Evolutionary conservation across 345 rosid genomes (phyloP), one percentile per base, ranked within the genome.

Genomic region (Clarkia xantiana): DNA sequence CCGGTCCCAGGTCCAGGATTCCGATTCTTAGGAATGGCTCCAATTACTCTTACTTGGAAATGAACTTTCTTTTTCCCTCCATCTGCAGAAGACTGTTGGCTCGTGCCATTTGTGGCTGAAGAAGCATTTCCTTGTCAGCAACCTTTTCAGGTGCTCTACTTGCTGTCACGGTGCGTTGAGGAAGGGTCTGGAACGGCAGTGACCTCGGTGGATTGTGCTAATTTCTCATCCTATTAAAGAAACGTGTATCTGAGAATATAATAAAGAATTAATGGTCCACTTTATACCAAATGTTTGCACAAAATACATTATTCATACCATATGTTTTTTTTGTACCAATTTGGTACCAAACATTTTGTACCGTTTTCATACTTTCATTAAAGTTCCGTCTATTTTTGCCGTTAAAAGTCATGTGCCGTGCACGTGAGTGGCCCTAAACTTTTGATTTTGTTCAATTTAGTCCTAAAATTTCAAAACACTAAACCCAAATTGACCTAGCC

Each of bases 1-100:
- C 94, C 86, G 0, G 91, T 81, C 88, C 81, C 97, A 20, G 81
- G 63, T 51, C 64, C 60, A 40, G 56, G 23, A 19, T 72, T 40
- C 53, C 83, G 68, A 19, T 81, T 79, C 69, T 74, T 81, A 48
- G 64, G 68, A 42, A 75, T 50, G 46, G 65, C 69, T 39, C 85
- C 85, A 14, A 74, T 47, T 65, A 86, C 82, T 60, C 62, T 79
- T 50, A 82, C 94, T 40, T 67, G 86, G 49, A 61, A 72, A 39
- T 71, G 84, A 22, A 58, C 65, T 60, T 75, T 81, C 72, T 72
- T 84, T 65, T 64, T 72, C 23, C 62, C 88, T 59, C 70, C 84
- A 23, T 74, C 84, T 11, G 42, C 53, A 44, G 64, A 57, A 19
- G 62, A 65, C 54, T 55, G 77, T 40, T 72, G 80, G 58, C 64